Conservation (phyloP, 768 basidiomycete genomes). For the Sarcodon sp. region DNA sequence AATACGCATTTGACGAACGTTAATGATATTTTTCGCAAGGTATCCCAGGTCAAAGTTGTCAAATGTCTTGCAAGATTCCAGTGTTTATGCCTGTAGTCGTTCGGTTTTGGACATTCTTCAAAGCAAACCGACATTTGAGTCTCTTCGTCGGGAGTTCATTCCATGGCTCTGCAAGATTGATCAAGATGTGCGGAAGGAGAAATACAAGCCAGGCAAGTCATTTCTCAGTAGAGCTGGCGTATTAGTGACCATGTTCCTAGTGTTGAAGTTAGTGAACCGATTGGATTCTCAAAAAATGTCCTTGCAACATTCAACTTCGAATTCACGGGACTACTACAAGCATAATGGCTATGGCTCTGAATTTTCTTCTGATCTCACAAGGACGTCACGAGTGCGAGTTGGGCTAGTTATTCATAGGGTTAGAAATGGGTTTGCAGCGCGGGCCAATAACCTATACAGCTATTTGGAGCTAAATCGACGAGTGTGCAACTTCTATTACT, state of each 20-base stretch:
- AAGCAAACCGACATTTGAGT: constrained; percentile 61
- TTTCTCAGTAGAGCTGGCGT: no score
- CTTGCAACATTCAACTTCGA: constrained; percentile 47
- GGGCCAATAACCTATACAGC: constrained; percentile 64
- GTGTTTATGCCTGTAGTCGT: constrained; percentile 80
- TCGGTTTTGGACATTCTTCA: constrained; percentile 60
- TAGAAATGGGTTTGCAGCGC: constrained; percentile 41
- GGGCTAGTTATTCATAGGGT: constrained; percentile 49
- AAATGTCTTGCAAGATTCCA: constrained; percentile 65
- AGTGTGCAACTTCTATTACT: constrained; percentile 25
- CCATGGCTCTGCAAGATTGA: constrained; percentile 88
- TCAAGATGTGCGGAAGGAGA: constrained; percentile 41
- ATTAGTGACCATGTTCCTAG: no score
- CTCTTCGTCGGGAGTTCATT: constrained; percentile 80
- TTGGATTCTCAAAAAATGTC: constrained; percentile 8
- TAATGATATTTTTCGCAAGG: constrained; percentile 21
- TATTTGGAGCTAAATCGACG: constrained; percentile 76
- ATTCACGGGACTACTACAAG: constrained; percentile 1
- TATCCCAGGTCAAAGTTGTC: constrained; percentile 64
- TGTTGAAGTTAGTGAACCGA: no score
- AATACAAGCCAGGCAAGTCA: constrained; percentile 42
- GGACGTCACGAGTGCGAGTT: constrained; percentile 30
- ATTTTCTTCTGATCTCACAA: constrained; percentile 23
- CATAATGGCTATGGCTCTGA: constrained; percentile 5
- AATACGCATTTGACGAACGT: constrained; percentile 1